Base-by-base conservation (phyloP, 129 eudicot species). In the Glebionis coronaria region DNA sequence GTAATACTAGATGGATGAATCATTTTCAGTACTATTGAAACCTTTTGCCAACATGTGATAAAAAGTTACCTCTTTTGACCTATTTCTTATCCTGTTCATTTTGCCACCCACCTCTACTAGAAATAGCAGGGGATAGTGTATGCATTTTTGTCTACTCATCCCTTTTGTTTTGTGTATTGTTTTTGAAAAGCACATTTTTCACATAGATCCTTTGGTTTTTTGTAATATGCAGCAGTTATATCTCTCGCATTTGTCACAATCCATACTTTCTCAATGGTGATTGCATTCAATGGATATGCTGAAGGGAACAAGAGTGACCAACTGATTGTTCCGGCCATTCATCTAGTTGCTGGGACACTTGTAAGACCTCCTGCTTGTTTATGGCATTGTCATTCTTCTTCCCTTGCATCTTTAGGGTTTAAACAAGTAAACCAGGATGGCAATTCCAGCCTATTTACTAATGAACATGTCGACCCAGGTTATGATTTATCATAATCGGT, bases 221-320 rank as follows among this genome's bases (percentile, higher is more conserved):
- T 21, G 19, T 42, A 14, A 40, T 55, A 5, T 82, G 85, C 98
- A 92, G 98, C 98, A 63, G 76, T 82, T 49, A 78, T 88, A 63
- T 89, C 97, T 29, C 95, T 93, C 68, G 98, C 95, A 69, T 93
- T 93, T 84, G 98, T 82, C 14, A 88, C 96, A 12, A 88, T 93
- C 67, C 98, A 93, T 76, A 93, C 98, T 27, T 93, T 93, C 87
- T 93, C 98, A 25, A 93, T 93, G 98, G 97, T 93, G 66, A 88
- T 93, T 77, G 96, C 98, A 50, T 93, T 93, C 79, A 93, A 76
- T 68, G 96, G 98, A 65, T 88, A 82, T 80, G 88, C 91, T 12
- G 88, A 88, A 74, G 87, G 84, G 72, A 86, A 78, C 57, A 93
- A 58, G 76, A 72, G 63, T 67, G 96, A 93, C 79, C 90, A 88